Conservation (phyloP, 2,329 filamentous ascomycete species). For the Hypoxylon sp. region DNA sequence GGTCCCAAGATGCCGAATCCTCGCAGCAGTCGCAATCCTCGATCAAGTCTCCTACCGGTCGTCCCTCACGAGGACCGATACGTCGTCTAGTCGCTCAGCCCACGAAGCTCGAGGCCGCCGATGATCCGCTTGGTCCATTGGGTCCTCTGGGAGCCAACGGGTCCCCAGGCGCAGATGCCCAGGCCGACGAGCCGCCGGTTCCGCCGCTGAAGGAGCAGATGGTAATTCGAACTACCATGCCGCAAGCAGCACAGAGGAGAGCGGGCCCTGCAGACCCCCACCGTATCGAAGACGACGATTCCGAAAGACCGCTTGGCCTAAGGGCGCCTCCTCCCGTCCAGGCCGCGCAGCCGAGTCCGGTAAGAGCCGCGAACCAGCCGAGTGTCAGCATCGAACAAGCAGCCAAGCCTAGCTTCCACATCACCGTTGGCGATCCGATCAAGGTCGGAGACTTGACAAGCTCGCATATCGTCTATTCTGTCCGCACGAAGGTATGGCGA, state of each 20-base stretch:
- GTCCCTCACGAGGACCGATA: constrained; percentile 49
- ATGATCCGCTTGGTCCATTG: constrained; percentile 81
- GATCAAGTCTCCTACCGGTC: constrained; percentile 45
- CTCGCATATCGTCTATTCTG: constrained; percentile 97
- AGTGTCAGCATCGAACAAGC: constrained; percentile 94
- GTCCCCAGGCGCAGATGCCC: constrained; percentile 49
- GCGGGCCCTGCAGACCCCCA: constrained; percentile 67
- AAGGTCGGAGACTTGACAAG: constrained; percentile 97
- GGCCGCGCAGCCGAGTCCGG: constrained; percentile 64
- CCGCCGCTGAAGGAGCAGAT: constrained; percentile 76
- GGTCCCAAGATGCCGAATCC: constrained; percentile 46
- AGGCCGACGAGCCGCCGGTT: constrained; percentile 69
- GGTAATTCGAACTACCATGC: constrained; percentile 70
- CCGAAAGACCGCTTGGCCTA: constrained; percentile 61
- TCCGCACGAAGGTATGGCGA: constrained; percentile 82
- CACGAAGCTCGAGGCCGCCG: constrained; percentile 81
- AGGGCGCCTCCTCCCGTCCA: constrained; percentile 75
- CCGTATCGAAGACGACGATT: constrained; percentile 78
- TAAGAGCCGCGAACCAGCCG: constrained; percentile 69
- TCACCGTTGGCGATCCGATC: constrained; percentile 93
- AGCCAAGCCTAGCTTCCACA: constrained; percentile 89
- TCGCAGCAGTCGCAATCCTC: constrained; percentile 50
- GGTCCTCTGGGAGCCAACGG: constrained; percentile 71
- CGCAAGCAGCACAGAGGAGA: constrained; percentile 57
- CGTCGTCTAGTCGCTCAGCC: constrained; percentile 79